These are phyloP conservation scores for Gaultheria prostrata DNA, from an alignment of 148 eudicot species.

Conservation along the genomic window DNA sequence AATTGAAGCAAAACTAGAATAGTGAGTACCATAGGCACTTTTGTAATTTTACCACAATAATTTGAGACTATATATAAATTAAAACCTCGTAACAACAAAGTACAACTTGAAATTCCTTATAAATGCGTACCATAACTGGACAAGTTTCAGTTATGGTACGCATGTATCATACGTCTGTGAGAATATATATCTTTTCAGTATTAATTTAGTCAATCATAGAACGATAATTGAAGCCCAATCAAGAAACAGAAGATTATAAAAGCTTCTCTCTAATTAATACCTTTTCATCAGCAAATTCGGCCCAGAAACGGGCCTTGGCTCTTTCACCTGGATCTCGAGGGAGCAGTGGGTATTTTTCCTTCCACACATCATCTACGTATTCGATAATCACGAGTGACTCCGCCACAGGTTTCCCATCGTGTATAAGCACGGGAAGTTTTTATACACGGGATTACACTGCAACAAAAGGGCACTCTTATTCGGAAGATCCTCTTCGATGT, in stretches of 20 bases:
- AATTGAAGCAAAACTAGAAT: too few species aligned
- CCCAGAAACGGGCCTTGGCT: conserved; percentile 23
- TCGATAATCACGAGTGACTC: conserved; percentile 20
- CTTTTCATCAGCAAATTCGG: conserved; percentile 18
- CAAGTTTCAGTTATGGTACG: too few species aligned
- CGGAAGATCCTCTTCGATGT: conserved; percentile 24
- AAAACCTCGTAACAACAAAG: too few species aligned
- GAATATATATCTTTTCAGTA: background rate
- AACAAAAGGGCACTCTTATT: conserved; percentile 31
- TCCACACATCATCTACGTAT: conserved; percentile 22
- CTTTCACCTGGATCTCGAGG: conserved; percentile 17
- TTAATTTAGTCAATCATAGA: background rate
- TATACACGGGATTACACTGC: conserved; percentile 13
- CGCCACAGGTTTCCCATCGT: conserved; percentile 18
- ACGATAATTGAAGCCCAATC: background rate
- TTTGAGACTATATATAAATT: too few species aligned
- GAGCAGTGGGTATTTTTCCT: conserved; percentile 13
- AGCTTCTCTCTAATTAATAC: background rate
- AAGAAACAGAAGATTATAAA: background rate
- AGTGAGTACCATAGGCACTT: too few species aligned
- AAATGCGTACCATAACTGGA: too few species aligned
- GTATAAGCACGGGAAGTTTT: conserved; percentile 1
- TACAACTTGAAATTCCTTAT: too few species aligned
- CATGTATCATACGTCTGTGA: background rate
- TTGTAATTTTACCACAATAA: too few species aligned